Base-by-base conservation (phyloP, 768 basidiomycete species). In the Hygrocybe coccinea region DNA sequence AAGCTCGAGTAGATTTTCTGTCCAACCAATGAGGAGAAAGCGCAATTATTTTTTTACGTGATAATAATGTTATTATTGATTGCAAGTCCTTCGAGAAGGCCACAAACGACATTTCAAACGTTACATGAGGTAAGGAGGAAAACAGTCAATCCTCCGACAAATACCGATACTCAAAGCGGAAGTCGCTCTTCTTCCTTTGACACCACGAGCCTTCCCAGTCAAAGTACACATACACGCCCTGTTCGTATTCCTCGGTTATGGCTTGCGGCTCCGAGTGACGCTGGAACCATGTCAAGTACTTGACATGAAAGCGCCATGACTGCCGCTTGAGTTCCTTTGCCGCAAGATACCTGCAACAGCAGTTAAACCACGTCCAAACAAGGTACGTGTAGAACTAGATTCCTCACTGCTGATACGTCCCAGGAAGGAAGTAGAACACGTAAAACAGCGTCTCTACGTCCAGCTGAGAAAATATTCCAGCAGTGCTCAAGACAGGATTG, bases 151-250 rank as follows among this genome's bases (percentile, higher is more conserved):
- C 92, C 70, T 95, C 92, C 2, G 90, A 93, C 53, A 95, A 76
- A 76, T 95, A 95, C 59, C 93, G 90, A 71, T 95, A 95, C 73
- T 95, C 89, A 65, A 92, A 98, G 22, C 93, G 86, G 80, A 98
- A 99, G 70, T 98, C 95, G 67, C 88, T 86, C 79, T 99, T 99
- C 77, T 94, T 92, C 67, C 95, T 81, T 69, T 95, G 93, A 70
- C 94, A 97, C 97, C 95, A 99, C 60, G 90, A 91, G 49, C 92
- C 92, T 70, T 97, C 95, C 95, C 95, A 97, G 73, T 97, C 95
- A 70, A 98, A 97, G 79, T 99, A 99, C 34, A 97, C 90, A 71
- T 99, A 99, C 12, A 97, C 93, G 12, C 97, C 97, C 74, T 98
- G 95, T 72, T 99, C 97, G 70, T 97, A 99, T 69, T 98, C 95